These are phyloP conservation scores for Rhodotorula mucilaginosa DNA, from an alignment of 1,284 basidiomycete genomes.

Conservation along the genomic window DNA sequence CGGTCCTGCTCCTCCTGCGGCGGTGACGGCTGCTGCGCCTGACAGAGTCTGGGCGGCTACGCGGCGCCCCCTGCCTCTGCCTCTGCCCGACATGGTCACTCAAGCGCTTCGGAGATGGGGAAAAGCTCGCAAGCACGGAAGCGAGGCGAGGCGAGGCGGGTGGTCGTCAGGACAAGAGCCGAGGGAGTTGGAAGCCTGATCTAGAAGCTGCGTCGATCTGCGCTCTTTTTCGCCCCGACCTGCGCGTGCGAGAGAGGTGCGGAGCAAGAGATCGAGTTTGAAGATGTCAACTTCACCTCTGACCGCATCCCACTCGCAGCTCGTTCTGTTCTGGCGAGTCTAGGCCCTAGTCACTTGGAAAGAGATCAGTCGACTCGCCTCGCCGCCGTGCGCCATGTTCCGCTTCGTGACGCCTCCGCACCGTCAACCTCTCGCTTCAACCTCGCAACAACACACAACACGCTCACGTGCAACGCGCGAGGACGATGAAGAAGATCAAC, in stretches of 20 bases:
- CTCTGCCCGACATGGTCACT: conserved; percentile 12
- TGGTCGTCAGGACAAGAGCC: too few species aligned
- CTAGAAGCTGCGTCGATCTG: too few species aligned
- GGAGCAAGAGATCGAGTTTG: too few species aligned
- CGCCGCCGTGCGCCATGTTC: conserved; percentile 19
- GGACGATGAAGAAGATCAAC: background rate
- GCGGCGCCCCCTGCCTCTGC: conserved; percentile 22
- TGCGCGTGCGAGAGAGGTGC: too few species aligned
- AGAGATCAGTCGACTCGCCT: background rate
- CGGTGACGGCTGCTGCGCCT: background rate
- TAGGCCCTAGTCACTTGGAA: too few species aligned
- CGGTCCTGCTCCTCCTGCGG: background rate
- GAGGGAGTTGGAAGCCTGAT: too few species aligned
- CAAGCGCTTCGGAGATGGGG: background rate
- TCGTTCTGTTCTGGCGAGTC: background rate
- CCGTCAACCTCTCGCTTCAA: conserved; percentile 1
- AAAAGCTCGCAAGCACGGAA: background rate
- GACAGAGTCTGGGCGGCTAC: conserved; percentile 16
- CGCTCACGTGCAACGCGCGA: background rate
- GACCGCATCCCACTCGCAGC: too few species aligned
- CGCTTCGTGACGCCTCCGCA: conserved; percentile 21
- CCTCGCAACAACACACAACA: background rate
- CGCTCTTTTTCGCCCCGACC: too few species aligned
- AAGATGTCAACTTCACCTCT: too few species aligned
- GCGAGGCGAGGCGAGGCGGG: too few species aligned